Base-by-base conservation (phyloP, 192 early-diverging fungal genomes). In the Coemansia sp. region DNA sequence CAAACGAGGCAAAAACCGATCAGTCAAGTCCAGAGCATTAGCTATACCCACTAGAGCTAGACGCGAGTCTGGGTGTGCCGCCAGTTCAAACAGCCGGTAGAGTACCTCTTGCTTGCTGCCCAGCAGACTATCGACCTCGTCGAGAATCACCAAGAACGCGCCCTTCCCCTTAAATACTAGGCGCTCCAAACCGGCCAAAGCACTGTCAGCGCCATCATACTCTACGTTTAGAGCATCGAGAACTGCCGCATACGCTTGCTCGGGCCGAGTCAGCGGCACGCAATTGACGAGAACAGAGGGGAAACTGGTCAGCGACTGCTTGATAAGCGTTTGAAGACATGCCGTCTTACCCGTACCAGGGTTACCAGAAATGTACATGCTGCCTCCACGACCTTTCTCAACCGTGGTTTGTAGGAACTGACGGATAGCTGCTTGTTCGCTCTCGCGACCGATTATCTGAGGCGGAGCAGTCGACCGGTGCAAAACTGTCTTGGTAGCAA, bases 311-410 rank as follows among this genome's bases (percentile, higher is more conserved):
- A 66, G 41, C 9, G 76, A 76, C 44, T 79, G 75, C 66, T 88
- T 88, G 60, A 91, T 81, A 67, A 89, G 85, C 2, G 80, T 69
- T 12, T 77, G 80, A 31, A 95, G 63, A 33, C 95, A 87, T 3
- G 95, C 96, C 10, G 94, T 98, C 81, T 98, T 98, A 44, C 97
- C 97, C 22, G 97, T 98, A 5, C 97, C 97, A 0, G 97, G 97
- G 49, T 87, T 88, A 1, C 97, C 97, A 8, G 93, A 92, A 16
- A 98, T 89, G 75, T 98, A 98, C 38, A 94, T 78, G 61, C 88
- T 91, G 9, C 88, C 91, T 33, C 83, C 78, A 33, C 70, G 69
- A 33, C 64, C 68, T 22, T 67, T 31, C 55, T 78, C 78, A 41
- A 85, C 73, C 15, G 83, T 80, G 2, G 38, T 41, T 8, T 57